A percentile compares a stretch with the other conserved stretches of the same genome.
Evolutionary conservation across 306 rosid species (phyloP).

Genomic region (Styphnolobium japonicum): DNA sequence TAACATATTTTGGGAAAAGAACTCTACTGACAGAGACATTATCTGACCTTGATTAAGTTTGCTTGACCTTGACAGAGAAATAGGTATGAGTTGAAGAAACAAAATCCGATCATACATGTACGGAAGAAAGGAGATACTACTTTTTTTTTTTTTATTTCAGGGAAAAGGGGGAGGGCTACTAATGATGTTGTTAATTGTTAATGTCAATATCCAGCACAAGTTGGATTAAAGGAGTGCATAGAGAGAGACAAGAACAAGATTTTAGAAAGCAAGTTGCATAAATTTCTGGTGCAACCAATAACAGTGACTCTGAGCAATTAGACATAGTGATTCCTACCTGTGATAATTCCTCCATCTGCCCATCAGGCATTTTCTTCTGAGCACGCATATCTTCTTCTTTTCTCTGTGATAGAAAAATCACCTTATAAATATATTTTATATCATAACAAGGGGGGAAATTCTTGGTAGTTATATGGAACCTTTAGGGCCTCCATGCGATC

Average conservation of each 20-base stretch:
- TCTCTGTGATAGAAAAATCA: constrained; percentile 45
- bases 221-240: not conserved
- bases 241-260: not conserved
- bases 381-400: constrained; percentile 94
- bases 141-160: no score
- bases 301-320: not conserved
- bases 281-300: not conserved
- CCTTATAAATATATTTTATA: constrained; percentile 3
- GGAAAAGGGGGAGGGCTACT: not conserved
- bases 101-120: not conserved
- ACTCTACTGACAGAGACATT: no score
- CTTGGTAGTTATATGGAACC: constrained; percentile 47
- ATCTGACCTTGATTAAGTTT: not conserved
- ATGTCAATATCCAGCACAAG: not conserved
- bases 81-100: not conserved
- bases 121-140: not conserved
- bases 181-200: not conserved
- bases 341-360: constrained; percentile 86
- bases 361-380: constrained; percentile 84
- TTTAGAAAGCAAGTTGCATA: not conserved
- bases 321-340: constrained; percentile 50
- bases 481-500: constrained; percentile 81
- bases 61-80: not conserved
- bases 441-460: not conserved
- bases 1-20: no score